Evolutionary conservation across 495 filamentous ascomycete species (phyloP).

Genomic region (Penicillium atrosanguineum): DNA sequence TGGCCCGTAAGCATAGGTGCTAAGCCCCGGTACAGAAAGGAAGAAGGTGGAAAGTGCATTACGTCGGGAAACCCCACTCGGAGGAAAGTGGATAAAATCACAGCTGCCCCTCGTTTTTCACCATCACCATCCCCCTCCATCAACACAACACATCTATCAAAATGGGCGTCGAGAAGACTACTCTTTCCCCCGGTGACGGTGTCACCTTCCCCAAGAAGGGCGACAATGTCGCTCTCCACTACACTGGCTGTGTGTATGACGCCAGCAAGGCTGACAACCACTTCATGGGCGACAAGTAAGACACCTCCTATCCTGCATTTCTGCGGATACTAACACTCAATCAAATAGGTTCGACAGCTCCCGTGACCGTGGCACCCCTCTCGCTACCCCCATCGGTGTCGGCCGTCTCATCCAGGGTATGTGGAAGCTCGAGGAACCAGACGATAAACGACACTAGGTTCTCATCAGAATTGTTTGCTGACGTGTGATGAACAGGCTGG

Average conservation of each 20-base stretch:
- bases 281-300: slow-evolving; percentile 52
- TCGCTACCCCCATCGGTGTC: slow-evolving; percentile 66
- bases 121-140: slow-evolving; percentile 2
- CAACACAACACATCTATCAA: slow-evolving; percentile 13
- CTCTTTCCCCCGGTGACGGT: slow-evolving; percentile 49
- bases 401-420: slow-evolving; percentile 78
- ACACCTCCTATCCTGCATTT: background rate
- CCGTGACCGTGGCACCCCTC: slow-evolving; percentile 52
- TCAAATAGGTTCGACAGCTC: slow-evolving; percentile 75
- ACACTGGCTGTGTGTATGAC: slow-evolving; percentile 80
- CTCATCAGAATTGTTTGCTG: background rate
- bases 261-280: slow-evolving; percentile 40
- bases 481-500: slow-evolving; percentile 59
- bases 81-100: slow-evolving; percentile 13
- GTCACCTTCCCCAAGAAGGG: slow-evolving; percentile 56
- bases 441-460: background rate
- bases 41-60: slow-evolving; percentile 5
- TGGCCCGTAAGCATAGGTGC: too few relatives aligned
- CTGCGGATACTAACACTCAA: background rate
- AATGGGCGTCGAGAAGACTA: slow-evolving; percentile 56
- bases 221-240: slow-evolving; percentile 74
- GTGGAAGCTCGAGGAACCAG: slow-evolving; percentile 3
- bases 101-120: slow-evolving; percentile 8
- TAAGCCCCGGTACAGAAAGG: too few relatives aligned
- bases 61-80: slow-evolving; percentile 18